A percentile compares a stretch with the other conserved stretches of the same genome.
These are phyloP conservation scores for Talaromyces sp. DNA, from an alignment of 2,329 filamentous ascomycete species.

Conservation along the genomic window DNA sequence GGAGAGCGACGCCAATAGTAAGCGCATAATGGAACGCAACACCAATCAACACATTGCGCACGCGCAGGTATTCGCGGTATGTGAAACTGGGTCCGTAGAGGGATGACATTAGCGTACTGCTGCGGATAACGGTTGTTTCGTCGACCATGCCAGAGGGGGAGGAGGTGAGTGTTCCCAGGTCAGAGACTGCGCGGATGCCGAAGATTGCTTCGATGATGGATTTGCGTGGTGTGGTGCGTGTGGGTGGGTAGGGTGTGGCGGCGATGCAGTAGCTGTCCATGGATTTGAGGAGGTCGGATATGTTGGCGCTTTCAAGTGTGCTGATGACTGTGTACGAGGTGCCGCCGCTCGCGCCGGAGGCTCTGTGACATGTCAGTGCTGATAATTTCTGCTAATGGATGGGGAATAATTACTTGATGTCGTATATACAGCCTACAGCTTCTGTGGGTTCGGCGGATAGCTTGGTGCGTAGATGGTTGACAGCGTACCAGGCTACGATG, in stretches of 20 bases:
- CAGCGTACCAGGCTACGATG: conserved; percentile 53
- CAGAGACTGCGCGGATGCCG: conserved; percentile 54
- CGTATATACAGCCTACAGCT: conserved; percentile 54
- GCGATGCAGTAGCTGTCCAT: conserved; percentile 54
- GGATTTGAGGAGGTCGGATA: conserved; percentile 47
- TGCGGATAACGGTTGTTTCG: conserved; percentile 58
- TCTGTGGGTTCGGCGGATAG: conserved; percentile 52
- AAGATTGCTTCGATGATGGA: conserved; percentile 38
- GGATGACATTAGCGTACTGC: conserved; percentile 58
- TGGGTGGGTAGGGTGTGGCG: conserved; percentile 42
- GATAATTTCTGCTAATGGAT: conserved; percentile 4
- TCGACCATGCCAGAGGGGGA: conserved; percentile 55
- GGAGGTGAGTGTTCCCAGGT: conserved; percentile 59
- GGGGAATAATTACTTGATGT: conserved; percentile 46
- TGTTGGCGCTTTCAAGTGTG: conserved; percentile 49
- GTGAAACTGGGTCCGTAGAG: conserved; percentile 59
- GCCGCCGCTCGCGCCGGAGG: conserved; percentile 55
- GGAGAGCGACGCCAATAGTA: conserved; percentile 45
- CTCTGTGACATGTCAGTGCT: conserved; percentile 27
- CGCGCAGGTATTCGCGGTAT: conserved; percentile 57
- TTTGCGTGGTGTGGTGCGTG: conserved; percentile 33
- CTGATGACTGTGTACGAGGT: conserved; percentile 67
- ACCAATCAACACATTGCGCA: conserved; percentile 51
- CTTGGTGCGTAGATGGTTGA: conserved; percentile 53
- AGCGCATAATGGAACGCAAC: conserved; percentile 52